These are phyloP conservation scores for Fusarium siculi DNA, from an alignment of 2,329 filamentous ascomycete genomes.

Conservation along the genomic window DNA sequence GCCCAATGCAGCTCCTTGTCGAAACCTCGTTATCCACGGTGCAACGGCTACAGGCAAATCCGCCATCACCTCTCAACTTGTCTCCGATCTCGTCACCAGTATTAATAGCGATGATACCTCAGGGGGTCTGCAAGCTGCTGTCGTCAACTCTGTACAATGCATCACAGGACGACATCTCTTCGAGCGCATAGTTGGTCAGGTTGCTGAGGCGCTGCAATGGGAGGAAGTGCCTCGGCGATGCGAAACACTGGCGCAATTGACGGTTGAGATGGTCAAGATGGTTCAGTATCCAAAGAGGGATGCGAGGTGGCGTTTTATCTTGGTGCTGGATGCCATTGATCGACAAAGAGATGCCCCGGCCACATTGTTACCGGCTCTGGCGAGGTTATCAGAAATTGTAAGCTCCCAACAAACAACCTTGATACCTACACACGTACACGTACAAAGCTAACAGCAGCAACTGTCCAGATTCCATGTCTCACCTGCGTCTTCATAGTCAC, in stretches of 20 bases:
- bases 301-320: slow-evolving; percentile 70
- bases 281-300: slow-evolving; percentile 58
- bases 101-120: slow-evolving; percentile 21
- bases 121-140: slow-evolving; percentile 63
- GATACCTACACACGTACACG: not conserved
- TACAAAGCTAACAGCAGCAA: slow-evolving; percentile 4
- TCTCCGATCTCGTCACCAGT: slow-evolving; percentile 41
- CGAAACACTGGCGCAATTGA: slow-evolving; percentile 82
- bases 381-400: slow-evolving; percentile 83
- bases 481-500: slow-evolving; percentile 82
- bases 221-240: slow-evolving; percentile 69
- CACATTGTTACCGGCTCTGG: slow-evolving; percentile 83
- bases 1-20: slow-evolving; percentile 74
- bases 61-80: slow-evolving; percentile 68
- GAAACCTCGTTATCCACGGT: slow-evolving; percentile 83
- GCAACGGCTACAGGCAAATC: slow-evolving; percentile 90
- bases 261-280: slow-evolving; percentile 75
- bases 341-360: slow-evolving; percentile 81
- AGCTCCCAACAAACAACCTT: slow-evolving; percentile 45
- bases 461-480: slow-evolving; percentile 76
- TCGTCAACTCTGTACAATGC: slow-evolving; percentile 78
- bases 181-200: slow-evolving; percentile 73
- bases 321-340: slow-evolving; percentile 91
- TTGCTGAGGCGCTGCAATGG: slow-evolving; percentile 63
- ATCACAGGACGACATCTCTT: slow-evolving; percentile 82